Base-by-base conservation (phyloP, 139 green algal species). In the Edaphochlamys debaryana region DNA sequence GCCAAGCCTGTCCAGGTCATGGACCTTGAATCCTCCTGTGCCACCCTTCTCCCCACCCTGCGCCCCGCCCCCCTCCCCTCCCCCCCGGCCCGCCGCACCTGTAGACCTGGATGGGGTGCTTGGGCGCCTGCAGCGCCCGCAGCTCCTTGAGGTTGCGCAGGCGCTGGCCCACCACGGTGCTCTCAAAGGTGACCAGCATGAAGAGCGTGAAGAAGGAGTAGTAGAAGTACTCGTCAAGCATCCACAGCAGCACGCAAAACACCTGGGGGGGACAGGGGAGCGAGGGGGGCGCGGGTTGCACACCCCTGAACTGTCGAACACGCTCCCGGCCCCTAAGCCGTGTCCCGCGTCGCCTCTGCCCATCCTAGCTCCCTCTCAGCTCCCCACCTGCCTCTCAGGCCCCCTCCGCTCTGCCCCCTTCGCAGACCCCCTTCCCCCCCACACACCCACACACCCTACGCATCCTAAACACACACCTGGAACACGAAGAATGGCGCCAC, bases 101-200 rank as follows among this genome's bases (percentile, higher is more conserved):
- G 86, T 85, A 88, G 38, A 90, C 91, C 73, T 92, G 83, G 22
- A 96, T 80, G 19, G 85, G 77, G 84, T 97, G 94, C 76, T 95
- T 95, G 67, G 97, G 92, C 6, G 93, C 92, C 63, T 94, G 90
- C 73, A 99, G 90, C 27, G 70, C 83, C 25, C 95, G 92, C 67
- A 99, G 94, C 89, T 98, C 94, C 27, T 84, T 89, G 34, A 99
- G 91, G 85, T 95, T 99, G 56, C 93, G 90, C 81, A 95, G 90
- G 60, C 97, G 92, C 85, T 98, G 95, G 13, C 79, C 84, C 23
- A 98, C 97, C 30, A 99, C 95, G 9, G 97, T 99, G 90, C 93
- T 98, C 91, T 99, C 97, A 88, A 99, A 99, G 68, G 94, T 93
- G 60, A 99, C 90, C 41, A 99, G 94, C 96, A 99, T 99, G 89